A percentile compares a stretch with the other conserved stretches of the same genome.
phyloP scores from a whole-genome alignment of 441 rosid species.

The Euphorbia schlechtendalii region DNA sequence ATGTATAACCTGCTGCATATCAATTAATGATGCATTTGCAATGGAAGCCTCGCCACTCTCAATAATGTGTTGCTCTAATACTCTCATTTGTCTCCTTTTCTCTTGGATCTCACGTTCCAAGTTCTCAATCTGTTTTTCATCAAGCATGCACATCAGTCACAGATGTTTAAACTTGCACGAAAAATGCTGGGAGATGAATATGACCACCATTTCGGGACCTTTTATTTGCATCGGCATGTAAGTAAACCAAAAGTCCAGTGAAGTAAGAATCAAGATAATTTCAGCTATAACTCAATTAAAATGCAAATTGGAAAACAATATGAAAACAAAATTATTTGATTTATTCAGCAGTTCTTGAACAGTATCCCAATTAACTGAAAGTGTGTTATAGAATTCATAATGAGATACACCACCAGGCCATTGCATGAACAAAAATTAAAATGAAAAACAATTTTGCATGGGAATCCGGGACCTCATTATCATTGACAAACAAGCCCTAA shows the following conservation, averaged over 20 bases:
- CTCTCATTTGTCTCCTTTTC: conserved; percentile 83
- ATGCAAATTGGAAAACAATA: conserved; percentile 2
- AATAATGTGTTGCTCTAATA: conserved; percentile 72
- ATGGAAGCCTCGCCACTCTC: conserved; percentile 92
- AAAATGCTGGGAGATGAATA: conserved; percentile 10
- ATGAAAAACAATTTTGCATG: not conserved
- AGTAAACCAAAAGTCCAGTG: not conserved
- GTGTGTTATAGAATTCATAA: not conserved
- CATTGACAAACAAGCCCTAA: not conserved
- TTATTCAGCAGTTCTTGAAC: not conserved
- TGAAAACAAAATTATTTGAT: not conserved
- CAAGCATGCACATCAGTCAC: conserved; percentile 17
- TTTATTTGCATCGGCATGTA: not conserved
- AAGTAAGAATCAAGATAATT: conserved; percentile 5
- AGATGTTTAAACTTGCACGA: not conserved
- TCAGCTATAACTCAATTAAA: not conserved
- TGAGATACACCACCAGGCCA: conserved; percentile 6
- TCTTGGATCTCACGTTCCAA: conserved; percentile 88
- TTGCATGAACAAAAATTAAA: not conserved
- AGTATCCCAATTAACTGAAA: not conserved
- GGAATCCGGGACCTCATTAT: not conserved
- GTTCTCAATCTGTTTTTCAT: conserved; percentile 56
- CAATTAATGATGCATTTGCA: conserved; percentile 82
- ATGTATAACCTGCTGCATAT: conserved; percentile 85
- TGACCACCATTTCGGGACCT: conserved; percentile 8